phyloP scores from a whole-genome alignment of 345 rosid genomes.

The Boechera stricta region DNA sequence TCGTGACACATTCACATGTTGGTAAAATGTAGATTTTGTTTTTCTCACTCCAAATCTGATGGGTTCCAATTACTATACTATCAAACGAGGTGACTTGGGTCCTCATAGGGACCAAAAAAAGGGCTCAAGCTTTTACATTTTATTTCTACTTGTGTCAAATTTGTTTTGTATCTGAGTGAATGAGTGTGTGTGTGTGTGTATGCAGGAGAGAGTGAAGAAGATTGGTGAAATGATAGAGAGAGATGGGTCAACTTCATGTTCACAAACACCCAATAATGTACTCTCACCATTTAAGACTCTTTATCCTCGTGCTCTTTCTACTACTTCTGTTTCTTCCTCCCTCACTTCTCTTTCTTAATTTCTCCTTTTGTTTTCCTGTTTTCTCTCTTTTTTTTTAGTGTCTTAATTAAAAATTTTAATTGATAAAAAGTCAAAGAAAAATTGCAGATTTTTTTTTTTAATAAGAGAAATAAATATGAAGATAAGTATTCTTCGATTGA shows the following conservation, averaged over 20 bases:
- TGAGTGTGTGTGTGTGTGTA: conserved; percentile 22
- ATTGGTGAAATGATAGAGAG: conserved; percentile 45
- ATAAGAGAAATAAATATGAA: conserved; percentile 3
- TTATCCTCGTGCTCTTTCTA: conserved; percentile 27
- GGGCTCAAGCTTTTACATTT: background rate
- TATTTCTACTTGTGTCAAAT: background rate
- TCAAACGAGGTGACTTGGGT: conserved; percentile 34
- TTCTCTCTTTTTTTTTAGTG: background rate
- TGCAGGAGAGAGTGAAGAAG: conserved; percentile 49
- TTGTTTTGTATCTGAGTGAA: conserved; percentile 18
- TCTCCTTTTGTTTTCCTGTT: background rate
- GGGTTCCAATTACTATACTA: conserved; percentile 35
- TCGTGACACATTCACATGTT: conserved; percentile 45
- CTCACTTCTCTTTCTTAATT: conserved; percentile 36
- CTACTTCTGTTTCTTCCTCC: conserved; percentile 42
- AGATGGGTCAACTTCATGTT: conserved; percentile 26
- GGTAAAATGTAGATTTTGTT: conserved; percentile 11
- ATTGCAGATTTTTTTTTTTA: background rate
- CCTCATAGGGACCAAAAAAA: conserved; percentile 31
- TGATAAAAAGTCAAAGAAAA: background rate
- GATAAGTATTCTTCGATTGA: background rate
- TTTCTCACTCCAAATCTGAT: conserved; percentile 31
- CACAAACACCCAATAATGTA: conserved; percentile 31
- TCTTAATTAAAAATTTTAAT: background rate
- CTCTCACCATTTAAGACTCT: conserved; percentile 33